Percentiles rank a stretch among this genome's conserved stretches.
These are phyloP conservation scores for Coprinopsis marcescibilis DNA, from an alignment of 768 basidiomycete genomes.

Conservation along the genomic window DNA sequence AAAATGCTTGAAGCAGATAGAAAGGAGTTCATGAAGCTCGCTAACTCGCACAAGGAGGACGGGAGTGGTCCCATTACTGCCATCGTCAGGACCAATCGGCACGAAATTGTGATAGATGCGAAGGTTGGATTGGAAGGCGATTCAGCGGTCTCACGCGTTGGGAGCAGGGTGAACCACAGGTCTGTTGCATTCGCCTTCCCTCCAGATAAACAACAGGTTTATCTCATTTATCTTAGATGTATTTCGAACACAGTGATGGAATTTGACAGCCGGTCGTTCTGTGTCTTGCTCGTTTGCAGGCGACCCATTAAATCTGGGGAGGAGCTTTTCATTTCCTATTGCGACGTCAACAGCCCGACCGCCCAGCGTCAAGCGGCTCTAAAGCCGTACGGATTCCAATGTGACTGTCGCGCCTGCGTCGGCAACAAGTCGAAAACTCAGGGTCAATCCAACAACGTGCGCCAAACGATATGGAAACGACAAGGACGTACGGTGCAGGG, in stretches of 20 bases:
- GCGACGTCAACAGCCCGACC: slow-evolving; percentile 6
- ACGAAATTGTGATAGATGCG: background rate
- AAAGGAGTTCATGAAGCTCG: slow-evolving; percentile 20
- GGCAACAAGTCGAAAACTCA: too few species aligned
- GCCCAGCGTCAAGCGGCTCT: slow-evolving; percentile 22
- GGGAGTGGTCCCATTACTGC: slow-evolving; percentile 26
- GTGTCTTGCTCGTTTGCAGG: background rate
- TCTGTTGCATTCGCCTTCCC: background rate
- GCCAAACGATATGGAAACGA: too few species aligned
- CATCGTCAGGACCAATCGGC: slow-evolving; percentile 24
- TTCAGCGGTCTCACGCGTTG: background rate
- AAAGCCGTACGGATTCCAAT: slow-evolving; percentile 25
- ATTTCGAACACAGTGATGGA: background rate
- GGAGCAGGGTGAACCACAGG: background rate
- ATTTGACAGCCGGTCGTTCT: background rate
- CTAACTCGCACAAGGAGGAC: slow-evolving; percentile 23
- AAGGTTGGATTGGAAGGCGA: background rate
- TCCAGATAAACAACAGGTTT: background rate
- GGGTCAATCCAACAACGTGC: too few species aligned
- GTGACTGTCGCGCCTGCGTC: slow-evolving; percentile 28
- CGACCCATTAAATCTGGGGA: background rate
- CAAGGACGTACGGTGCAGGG: too few species aligned
- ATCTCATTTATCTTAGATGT: background rate
- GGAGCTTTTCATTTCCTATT: slow-evolving; percentile 17
- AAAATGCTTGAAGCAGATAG: slow-evolving; percentile 18